Evolutionary conservation across 2,329 filamentous ascomycete genomes (phyloP).

Genomic region (Colletotrichum nymphaeae): DNA sequence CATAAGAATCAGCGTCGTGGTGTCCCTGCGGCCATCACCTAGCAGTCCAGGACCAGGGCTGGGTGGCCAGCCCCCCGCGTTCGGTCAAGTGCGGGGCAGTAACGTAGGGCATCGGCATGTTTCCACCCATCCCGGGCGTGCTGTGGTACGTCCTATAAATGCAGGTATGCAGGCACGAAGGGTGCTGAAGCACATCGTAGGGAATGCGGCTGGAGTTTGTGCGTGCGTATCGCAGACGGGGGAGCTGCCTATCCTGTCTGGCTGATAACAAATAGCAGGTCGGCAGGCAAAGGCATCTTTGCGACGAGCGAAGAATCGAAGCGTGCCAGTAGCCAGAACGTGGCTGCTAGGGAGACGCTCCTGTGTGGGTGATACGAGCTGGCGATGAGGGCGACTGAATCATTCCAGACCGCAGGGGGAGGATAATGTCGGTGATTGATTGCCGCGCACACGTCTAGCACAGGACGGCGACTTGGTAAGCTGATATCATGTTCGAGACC

Average conservation of each 20-base stretch:
- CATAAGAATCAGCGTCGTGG: not conserved
- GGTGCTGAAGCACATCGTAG: slow-evolving; percentile 1
- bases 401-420: not conserved
- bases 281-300: not conserved
- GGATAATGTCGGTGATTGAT: not conserved
- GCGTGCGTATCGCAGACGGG: not conserved
- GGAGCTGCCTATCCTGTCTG: not conserved
- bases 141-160: not conserved
- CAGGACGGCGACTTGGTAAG: not conserved
- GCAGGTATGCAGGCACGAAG: slow-evolving; percentile 8
- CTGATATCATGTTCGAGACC: not conserved
- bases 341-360: not conserved
- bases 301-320: slow-evolving; percentile 16
- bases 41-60: not conserved
- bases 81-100: slow-evolving; percentile 21
- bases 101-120: slow-evolving; percentile 4
- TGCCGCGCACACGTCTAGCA: not conserved
- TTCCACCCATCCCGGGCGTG: not conserved
- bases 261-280: not conserved
- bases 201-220: not conserved
- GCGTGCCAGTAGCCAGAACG: not conserved
- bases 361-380: not conserved
- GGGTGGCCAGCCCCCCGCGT: slow-evolving; percentile 25
- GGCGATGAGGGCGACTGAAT: slow-evolving; percentile 4
- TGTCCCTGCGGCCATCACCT: slow-evolving; percentile 15